Evolutionary conservation across 1,139 yeast genomes (phyloP), one percentile per base, ranked within the genome.

Genomic region (Yamadazyma dendronema): DNA sequence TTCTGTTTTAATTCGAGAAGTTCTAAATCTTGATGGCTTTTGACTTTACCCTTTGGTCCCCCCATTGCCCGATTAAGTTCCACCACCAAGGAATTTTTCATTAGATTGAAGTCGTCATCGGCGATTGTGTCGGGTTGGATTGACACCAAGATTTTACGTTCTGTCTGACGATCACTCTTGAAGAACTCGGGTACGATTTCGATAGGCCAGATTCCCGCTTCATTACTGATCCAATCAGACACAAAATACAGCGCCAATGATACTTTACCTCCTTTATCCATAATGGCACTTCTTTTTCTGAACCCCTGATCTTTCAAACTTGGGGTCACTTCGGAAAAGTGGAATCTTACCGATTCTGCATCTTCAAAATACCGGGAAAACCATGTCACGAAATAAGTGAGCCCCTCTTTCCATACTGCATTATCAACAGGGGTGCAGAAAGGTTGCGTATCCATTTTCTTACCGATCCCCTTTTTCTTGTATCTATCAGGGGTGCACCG

Each of bases 401-500:
- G 62, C 28, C 74, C 95, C 43, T 74, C 58, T 44, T 74, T 72
- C 61, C 83, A 67, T 29, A 62, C 67, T 11, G 68, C 54, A 43
- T 78, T 72, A 47, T 85, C 92, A 24, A 65, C 68, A 14, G 96
- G 96, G 19, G 85, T 77, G 59, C 96, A 88, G 58, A 87, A 85
- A 13, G 96, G 96, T 39, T 71, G 90, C 27, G 87, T 75, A 0
- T 60, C 43, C 17, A 61, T 57, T 44, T 76, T 76, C 50, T 77
- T 78, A 26, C 79, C 81, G 30, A 67, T 41, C 8, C 92, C 92
- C 57, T 80, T 84, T 49, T 73, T 74, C 52, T 68, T 71, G 56
- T 84, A 88, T 33, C 73, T 60, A 37, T 83, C 84, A 1, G 96
- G 96, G 3, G 90, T 84, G 62, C 96, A 88, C 60, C 96, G 73